A percentile compares a stretch with the other conserved stretches of the same genome.
Evolutionary conservation across 805 yeast genomes (phyloP).

Genomic region (Debaryomyces prosopidis): DNA sequence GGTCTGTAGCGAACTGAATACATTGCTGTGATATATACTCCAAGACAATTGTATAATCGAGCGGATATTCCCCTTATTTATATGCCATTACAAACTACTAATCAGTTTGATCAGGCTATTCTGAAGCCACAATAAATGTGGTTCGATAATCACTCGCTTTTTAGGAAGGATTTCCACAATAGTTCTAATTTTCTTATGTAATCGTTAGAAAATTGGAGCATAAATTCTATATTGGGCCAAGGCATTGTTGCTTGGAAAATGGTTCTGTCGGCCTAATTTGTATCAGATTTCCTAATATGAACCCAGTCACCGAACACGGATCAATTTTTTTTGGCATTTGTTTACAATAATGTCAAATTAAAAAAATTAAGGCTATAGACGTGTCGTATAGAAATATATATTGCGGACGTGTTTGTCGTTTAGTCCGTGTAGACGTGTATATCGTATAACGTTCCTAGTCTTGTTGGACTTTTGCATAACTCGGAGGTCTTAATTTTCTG

Average conservation of each 20-base stretch:
- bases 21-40: constrained; percentile 9
- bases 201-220: no score
- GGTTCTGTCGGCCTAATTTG: no score
- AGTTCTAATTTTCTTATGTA: no score
- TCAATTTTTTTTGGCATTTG: no score
- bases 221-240: no score
- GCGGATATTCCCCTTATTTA: no score
- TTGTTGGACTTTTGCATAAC: constrained; percentile 94
- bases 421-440: background rate
- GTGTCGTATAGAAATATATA: constrained; percentile 1
- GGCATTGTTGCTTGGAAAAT: no score
- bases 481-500: constrained; percentile 84
- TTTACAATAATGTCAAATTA: background rate
- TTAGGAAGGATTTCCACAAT: no score
- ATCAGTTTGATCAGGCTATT: background rate
- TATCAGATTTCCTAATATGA: no score
- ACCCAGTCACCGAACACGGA: no score
- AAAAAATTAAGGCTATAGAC: background rate
- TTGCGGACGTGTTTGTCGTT: background rate
- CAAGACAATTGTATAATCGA: no score
- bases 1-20: constrained; percentile 22
- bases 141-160: constrained; percentile 1
- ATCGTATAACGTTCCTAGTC: constrained; percentile 31
- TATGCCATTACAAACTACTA: no score
- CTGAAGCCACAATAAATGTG: constrained; percentile 4